These are phyloP conservation scores for Pleurotus citrinopileatus DNA, from an alignment of 768 basidiomycete genomes.

Conservation along the genomic window DNA sequence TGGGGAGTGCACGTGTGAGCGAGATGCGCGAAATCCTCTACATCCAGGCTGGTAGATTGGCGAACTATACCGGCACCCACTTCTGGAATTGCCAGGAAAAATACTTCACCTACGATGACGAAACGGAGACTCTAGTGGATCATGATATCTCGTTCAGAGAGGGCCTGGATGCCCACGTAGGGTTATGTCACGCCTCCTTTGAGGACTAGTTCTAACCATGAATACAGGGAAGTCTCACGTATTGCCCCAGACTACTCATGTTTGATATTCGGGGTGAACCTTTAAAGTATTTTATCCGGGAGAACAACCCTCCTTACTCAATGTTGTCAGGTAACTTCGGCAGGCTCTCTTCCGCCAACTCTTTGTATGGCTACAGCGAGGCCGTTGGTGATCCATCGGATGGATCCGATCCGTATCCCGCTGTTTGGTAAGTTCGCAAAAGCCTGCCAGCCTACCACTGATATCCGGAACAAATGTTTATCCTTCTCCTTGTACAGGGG, in stretches of 20 bases:
- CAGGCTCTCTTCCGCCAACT: constrained; percentile 41
- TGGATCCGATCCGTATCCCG: background rate
- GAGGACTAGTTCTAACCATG: background rate
- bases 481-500: constrained; percentile 34
- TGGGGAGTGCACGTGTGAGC: too few relatives aligned
- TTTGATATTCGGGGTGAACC: constrained; percentile 65
- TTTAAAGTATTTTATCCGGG: constrained; percentile 4
- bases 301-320: background rate
- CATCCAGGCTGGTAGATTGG: constrained; percentile 65
- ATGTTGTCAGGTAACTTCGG: constrained; percentile 60
- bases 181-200: constrained; percentile 14
- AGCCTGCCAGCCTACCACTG: background rate
- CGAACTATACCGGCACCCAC: constrained; percentile 72
- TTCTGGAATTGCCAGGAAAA: constrained; percentile 82
- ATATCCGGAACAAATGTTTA: background rate
- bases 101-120: constrained; percentile 54
- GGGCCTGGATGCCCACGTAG: constrained; percentile 47
- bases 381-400: constrained; percentile 9
- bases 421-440: constrained; percentile 1
- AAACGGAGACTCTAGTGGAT: constrained; percentile 40
- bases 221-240: constrained; percentile 43
- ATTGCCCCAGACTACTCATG: constrained; percentile 61
- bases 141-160: constrained; percentile 68
- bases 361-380: constrained; percentile 32
- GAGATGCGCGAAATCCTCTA: constrained; percentile 85